A percentile compares a stretch with the other conserved stretches of the same genome.
Evolutionary conservation across 208 protist species (phyloP).

Genomic region (Blastocrithidia nonstop): DNA sequence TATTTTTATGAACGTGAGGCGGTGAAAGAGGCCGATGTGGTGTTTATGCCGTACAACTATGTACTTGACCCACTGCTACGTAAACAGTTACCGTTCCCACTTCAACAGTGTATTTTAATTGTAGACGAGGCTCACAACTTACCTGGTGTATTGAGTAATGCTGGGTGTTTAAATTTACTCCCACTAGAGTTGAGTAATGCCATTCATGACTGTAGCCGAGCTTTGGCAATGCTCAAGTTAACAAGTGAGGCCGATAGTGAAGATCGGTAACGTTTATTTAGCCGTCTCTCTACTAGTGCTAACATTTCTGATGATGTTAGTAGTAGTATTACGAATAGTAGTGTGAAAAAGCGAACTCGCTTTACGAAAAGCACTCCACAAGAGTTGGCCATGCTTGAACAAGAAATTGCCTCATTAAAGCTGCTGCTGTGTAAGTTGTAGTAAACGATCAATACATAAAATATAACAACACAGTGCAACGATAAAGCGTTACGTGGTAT

Average conservation of each 20-base stretch:
- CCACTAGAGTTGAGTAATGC: conserved; percentile 58
- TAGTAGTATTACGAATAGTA: too few relatives aligned
- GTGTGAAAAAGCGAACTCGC: too few relatives aligned
- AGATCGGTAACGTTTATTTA: too few relatives aligned
- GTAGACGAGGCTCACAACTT: conserved; percentile 97
- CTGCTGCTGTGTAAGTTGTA: conserved; percentile 37
- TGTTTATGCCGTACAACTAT: conserved; percentile 98
- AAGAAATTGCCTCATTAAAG: conserved; percentile 65
- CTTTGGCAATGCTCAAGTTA: conserved; percentile 47
- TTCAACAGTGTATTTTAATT: conserved; percentile 81
- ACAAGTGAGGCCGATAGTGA: too few relatives aligned
- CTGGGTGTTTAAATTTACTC: conserved; percentile 38
- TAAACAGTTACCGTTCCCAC: conserved; percentile 69
- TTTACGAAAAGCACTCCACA: conserved; percentile 8
- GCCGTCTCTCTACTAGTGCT: too few relatives aligned
- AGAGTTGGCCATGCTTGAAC: conserved; percentile 17
- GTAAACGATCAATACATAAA: neutral
- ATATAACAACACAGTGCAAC: neutral
- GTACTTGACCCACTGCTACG: conserved; percentile 85
- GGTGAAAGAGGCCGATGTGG: conserved; percentile 78
- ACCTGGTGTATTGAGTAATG: conserved; percentile 44
- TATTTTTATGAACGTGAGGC: conserved; percentile 88
- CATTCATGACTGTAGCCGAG: conserved; percentile 65
- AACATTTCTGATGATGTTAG: too few relatives aligned
- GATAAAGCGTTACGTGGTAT: neutral